Evolutionary conservation across 2,329 filamentous ascomycete species (phyloP), one percentile per base, ranked within the genome.

Genomic region (Huntiella savannae): DNA sequence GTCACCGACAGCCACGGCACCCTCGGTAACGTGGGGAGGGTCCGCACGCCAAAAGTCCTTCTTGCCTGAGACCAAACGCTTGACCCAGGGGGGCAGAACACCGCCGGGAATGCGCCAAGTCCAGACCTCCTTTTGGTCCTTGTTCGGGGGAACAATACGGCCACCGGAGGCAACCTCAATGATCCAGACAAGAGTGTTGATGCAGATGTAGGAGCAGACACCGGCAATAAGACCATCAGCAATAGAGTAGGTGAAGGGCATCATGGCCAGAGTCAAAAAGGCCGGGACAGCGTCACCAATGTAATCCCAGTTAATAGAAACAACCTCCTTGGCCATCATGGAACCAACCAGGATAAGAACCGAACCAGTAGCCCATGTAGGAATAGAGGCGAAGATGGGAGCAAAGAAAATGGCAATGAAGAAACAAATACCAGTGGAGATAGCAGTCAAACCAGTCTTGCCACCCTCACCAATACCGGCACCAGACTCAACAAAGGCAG

Each of bases 211-310:
- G 35, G 75, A 75, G 55, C 79, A 68, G 55, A 92, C 80, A 45
- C 84, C 82, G 1, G 73, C 82, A 54, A 92, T 92, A 12, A 93
- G 68, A 41, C 85, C 85, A 56, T 92, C 82, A 10, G 85, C 82
- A 56, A 92, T 91, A 36, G 77, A 83, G 66, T 91, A 93, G 1
- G 82, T 86, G 62, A 92, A 91, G 0, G 85, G 84, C 85, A 93
- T 92, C 50, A 87, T 64, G 48, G 78, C 75, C 52, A 93, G 80
- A 43, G 82, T 86, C 33, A 92, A 65, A 63, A 92, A 92, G 3
- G 85, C 83, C 0, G 85, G 85, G 17, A 92, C 70, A 1, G 82
- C 79, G 58, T 93, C 85, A 45, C 84, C 84, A 50, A 84, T 68
- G 62, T 93, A 92, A 40, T 68, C 68, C 85, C 85, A 93, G 68